Evolutionary conservation across 1,139 yeast genomes (phyloP).

Genomic region (Taphrina wiesneri): DNA sequence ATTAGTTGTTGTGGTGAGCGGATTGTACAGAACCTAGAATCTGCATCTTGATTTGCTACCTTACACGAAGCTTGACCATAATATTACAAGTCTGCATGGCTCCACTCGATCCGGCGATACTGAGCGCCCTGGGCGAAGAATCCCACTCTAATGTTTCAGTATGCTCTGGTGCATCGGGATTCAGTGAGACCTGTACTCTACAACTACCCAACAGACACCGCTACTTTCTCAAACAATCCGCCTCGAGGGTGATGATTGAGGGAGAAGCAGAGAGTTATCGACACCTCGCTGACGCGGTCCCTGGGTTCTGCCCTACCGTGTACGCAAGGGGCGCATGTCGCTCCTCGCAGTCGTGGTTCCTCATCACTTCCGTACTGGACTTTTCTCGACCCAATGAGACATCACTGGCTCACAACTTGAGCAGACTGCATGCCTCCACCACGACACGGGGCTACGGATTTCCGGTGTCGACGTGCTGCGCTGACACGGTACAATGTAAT

Average conservation of each 20-base stretch:
- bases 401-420: conserved; percentile 32
- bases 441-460: conserved; percentile 33
- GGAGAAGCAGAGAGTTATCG: neutral
- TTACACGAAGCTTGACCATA: no score
- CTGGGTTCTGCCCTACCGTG: conserved; percentile 37
- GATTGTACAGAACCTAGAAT: no score
- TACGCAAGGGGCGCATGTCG: conserved; percentile 21
- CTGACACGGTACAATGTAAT: conserved; percentile 36
- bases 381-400: neutral
- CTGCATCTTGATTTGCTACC: no score
- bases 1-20: no score
- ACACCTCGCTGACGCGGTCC: conserved; percentile 27
- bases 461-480: conserved; percentile 36
- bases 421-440: conserved; percentile 9
- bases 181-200: neutral
- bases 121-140: neutral
- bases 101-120: neutral
- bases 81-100: neutral
- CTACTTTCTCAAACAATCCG: neutral
- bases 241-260: neutral
- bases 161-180: neutral
- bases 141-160: neutral
- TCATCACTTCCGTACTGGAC: conserved; percentile 24
- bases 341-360: neutral
- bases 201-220: neutral